Conservation (phyloP, 768 basidiomycete species). For the Phanerodontia chrysosporium region DNA sequence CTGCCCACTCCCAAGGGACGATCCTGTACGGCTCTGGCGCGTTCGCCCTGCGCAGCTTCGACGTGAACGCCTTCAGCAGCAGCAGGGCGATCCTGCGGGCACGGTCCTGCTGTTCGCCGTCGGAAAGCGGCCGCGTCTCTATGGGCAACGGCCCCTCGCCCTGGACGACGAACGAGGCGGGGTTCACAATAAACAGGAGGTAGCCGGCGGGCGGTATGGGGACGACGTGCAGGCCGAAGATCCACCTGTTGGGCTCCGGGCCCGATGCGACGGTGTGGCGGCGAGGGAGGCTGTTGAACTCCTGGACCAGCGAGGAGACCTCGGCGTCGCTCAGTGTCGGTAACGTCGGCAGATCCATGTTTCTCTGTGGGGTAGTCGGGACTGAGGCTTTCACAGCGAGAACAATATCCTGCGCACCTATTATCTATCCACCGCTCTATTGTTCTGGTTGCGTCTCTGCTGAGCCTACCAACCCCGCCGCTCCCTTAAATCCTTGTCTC, state of each 20-base stretch:
- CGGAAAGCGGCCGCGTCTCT: background rate
- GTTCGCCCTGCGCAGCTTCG: background rate
- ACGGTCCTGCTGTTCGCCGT: background rate
- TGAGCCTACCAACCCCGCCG: background rate
- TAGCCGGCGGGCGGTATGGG: conserved; percentile 3
- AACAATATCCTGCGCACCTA: background rate
- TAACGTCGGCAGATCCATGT: background rate
- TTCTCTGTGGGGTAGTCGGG: background rate
- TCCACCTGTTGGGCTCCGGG: background rate
- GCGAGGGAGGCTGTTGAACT: conserved; percentile 5
- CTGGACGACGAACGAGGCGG: background rate
- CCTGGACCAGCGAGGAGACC: background rate
- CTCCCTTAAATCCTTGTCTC: background rate
- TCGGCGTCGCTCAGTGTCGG: background rate
- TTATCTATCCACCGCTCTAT: background rate
- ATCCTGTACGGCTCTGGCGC: background rate
- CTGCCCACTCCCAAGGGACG: conserved; percentile 8
- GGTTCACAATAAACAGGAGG: conserved; percentile 2
- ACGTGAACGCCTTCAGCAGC: conserved; percentile 4
- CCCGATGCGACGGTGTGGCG: background rate
- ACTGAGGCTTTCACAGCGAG: background rate
- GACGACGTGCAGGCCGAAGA: conserved; percentile 4
- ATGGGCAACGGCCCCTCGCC: conserved; percentile 6
- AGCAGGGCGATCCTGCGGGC: background rate
- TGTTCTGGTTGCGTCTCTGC: background rate